Percentiles rank a stretch among this genome's conserved stretches.
Conservation (phyloP, 352 stramenopile genomes). For the Phytophthora pisi region DNA sequence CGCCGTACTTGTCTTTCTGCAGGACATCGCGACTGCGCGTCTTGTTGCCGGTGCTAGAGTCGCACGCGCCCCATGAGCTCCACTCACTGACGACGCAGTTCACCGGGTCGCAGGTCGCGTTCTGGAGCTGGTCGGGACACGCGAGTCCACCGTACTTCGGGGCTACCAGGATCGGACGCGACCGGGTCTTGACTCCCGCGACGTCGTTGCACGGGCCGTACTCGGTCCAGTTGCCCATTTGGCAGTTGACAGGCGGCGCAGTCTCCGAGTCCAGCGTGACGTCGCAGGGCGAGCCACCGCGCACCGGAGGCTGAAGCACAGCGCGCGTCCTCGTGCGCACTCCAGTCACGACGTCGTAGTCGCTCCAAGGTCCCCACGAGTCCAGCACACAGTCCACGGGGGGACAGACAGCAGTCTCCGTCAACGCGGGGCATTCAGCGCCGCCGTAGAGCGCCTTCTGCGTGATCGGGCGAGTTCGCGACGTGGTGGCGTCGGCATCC, state of each 20-base stretch:
- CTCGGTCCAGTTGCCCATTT: conserved; percentile 51
- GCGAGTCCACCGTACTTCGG: conserved; percentile 54
- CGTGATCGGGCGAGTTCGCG: conserved; percentile 34
- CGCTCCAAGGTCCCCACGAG: conserved; percentile 48
- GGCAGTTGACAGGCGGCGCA: conserved; percentile 55
- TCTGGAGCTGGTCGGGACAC: conserved; percentile 41
- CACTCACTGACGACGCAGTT: conserved; percentile 59
- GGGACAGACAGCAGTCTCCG: conserved; percentile 41
- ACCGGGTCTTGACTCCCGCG: conserved; percentile 38
- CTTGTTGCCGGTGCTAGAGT: conserved; percentile 39
- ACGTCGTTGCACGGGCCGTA: conserved; percentile 47
- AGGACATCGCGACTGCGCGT: conserved; percentile 44
- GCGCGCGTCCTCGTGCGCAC: conserved; percentile 39
- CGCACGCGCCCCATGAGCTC: conserved; percentile 40
- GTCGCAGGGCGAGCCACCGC: conserved; percentile 47
- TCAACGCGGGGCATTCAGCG: conserved; percentile 23
- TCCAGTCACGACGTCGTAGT: conserved; percentile 45
- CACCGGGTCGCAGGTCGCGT: conserved; percentile 55
- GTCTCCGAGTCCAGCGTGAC: conserved; percentile 37
- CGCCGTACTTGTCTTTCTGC: conserved; percentile 40
- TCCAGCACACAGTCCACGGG: conserved; percentile 52
- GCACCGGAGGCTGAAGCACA: conserved; percentile 38
- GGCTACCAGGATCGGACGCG: conserved; percentile 37
- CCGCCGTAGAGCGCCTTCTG: conserved; percentile 48
- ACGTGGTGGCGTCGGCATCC: conserved; percentile 43